Evolutionary conservation across 306 rosid genomes (phyloP).

Genomic region (Hippophae rhamnoides): DNA sequence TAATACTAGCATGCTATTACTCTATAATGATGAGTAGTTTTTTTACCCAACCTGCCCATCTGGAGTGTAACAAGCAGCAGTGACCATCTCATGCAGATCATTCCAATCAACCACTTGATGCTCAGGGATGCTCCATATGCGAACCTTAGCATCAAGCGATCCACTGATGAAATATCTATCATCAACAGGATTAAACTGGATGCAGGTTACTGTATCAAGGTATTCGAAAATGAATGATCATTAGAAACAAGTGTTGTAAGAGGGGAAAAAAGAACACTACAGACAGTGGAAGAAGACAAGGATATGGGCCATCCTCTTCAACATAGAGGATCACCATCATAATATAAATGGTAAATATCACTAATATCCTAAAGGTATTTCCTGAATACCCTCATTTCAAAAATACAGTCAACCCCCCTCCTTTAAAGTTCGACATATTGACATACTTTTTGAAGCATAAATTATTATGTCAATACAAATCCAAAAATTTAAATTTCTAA

Average conservation of each 20-base stretch:
- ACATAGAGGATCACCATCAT: not conserved
- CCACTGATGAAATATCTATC: conserved; percentile 98
- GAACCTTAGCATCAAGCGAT: conserved; percentile 94
- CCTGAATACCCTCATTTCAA: too few species aligned
- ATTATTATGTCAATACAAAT: too few species aligned
- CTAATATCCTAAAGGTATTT: too few species aligned
- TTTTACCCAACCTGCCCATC: conserved; percentile 90
- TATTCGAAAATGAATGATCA: conserved; percentile 30
- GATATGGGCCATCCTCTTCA: conserved; percentile 6
- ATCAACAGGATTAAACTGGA: conserved; percentile 98
- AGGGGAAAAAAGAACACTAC: not conserved
- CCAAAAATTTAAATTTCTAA: too few species aligned
- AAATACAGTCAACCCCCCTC: too few species aligned
- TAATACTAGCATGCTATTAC: not conserved
- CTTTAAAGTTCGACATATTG: too few species aligned
- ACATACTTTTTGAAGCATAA: too few species aligned
- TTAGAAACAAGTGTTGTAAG: conserved; percentile 27
- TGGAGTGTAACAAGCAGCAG: conserved; percentile 96
- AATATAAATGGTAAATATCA: not conserved
- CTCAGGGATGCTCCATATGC: conserved; percentile 95
- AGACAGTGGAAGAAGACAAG: not conserved
- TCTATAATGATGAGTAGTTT: conserved; percentile 9
- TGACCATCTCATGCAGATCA: conserved; percentile 97
- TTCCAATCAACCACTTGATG: conserved; percentile 94
- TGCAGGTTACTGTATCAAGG: conserved; percentile 88